A percentile compares a stretch with the other conserved stretches of the same genome.
These are phyloP conservation scores for Aureobasidium namibiae DNA, from an alignment of 2,329 filamentous ascomycete species.

Conservation along the genomic window DNA sequence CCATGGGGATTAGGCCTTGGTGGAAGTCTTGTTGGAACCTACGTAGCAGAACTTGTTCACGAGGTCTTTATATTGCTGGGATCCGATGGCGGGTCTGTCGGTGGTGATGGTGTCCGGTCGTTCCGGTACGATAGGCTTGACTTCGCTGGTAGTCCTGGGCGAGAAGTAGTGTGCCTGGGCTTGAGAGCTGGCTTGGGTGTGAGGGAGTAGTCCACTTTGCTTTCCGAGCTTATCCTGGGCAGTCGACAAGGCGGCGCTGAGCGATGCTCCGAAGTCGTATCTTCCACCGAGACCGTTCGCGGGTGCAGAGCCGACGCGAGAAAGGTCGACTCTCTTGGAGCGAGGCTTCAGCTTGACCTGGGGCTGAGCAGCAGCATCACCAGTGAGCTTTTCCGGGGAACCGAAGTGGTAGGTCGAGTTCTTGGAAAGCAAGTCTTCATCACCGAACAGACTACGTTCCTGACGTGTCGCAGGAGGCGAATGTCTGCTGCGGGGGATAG, in stretches of 20 bases:
- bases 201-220: slow-evolving; percentile 39
- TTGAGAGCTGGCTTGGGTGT: not conserved
- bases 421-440: slow-evolving; percentile 60
- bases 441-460: slow-evolving; percentile 41
- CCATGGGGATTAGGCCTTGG: slow-evolving; percentile 28
- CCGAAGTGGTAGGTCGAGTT: slow-evolving; percentile 37
- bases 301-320: slow-evolving; percentile 40
- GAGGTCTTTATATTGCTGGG: slow-evolving; percentile 88
- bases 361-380: slow-evolving; percentile 46
- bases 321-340: slow-evolving; percentile 52
- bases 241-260: slow-evolving; percentile 71
- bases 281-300: slow-evolving; percentile 72
- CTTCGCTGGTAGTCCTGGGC: slow-evolving; percentile 14
- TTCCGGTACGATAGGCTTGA: slow-evolving; percentile 33
- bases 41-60: slow-evolving; percentile 99
- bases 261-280: slow-evolving; percentile 92
- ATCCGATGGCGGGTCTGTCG: slow-evolving; percentile 65
- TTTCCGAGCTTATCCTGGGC: slow-evolving; percentile 58
- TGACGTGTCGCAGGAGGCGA: slow-evolving; percentile 34
- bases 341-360: slow-evolving; percentile 60
- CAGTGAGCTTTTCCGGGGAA: slow-evolving; percentile 41
- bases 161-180: slow-evolving; percentile 14
- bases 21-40: slow-evolving; percentile 52
- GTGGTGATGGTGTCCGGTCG: slow-evolving; percentile 48
- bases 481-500: slow-evolving; percentile 42